Conservation (phyloP, 2,329 filamentous ascomycete species). For the Pseudonectria buxi region DNA sequence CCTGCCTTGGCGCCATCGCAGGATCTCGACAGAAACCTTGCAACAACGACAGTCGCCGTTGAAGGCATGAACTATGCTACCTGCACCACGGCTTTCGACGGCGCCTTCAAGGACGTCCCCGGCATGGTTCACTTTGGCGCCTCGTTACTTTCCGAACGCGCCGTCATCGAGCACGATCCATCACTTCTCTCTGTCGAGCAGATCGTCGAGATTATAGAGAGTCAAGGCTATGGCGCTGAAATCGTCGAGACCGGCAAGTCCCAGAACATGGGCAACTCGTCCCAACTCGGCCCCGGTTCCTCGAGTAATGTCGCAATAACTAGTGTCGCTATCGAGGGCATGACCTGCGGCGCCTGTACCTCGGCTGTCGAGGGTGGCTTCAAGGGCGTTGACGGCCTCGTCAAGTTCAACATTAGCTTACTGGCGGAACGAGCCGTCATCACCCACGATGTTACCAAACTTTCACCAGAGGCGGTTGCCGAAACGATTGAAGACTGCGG, state of each 20-base stretch:
- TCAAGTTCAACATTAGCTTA: slow-evolving; percentile 91
- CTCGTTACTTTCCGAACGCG: slow-evolving; percentile 75
- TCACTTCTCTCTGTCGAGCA: slow-evolving; percentile 42
- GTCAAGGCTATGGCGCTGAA: slow-evolving; percentile 73
- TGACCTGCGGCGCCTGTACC: slow-evolving; percentile 97
- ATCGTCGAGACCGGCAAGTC: slow-evolving; percentile 64
- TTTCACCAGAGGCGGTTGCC: slow-evolving; percentile 67
- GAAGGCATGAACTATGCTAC: slow-evolving; percentile 90
- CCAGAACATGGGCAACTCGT: slow-evolving; percentile 4
- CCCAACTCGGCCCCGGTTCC: slow-evolving; percentile 20
- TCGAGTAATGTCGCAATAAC: slow-evolving; percentile 56
- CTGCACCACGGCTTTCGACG: slow-evolving; percentile 79
- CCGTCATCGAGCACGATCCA: slow-evolving; percentile 76
- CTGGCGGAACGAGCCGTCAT: slow-evolving; percentile 88
- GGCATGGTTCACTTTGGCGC: slow-evolving; percentile 74
- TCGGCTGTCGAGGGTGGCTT: slow-evolving; percentile 84
- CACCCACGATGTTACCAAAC: slow-evolving; percentile 66
- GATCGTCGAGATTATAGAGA: slow-evolving; percentile 56
- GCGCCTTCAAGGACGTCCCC: slow-evolving; percentile 66
- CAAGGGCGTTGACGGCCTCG: slow-evolving; percentile 64
- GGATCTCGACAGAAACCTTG: slow-evolving; percentile 36
- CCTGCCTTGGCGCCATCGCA: slow-evolving; percentile 37
- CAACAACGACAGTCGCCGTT: slow-evolving; percentile 70
- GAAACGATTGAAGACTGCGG: slow-evolving; percentile 84
- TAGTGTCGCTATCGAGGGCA: slow-evolving; percentile 85